Evolutionary conservation across 2,329 filamentous ascomycete species (phyloP), one percentile per base, ranked within the genome.

Genomic region (Mycocentrospora acerina): DNA sequence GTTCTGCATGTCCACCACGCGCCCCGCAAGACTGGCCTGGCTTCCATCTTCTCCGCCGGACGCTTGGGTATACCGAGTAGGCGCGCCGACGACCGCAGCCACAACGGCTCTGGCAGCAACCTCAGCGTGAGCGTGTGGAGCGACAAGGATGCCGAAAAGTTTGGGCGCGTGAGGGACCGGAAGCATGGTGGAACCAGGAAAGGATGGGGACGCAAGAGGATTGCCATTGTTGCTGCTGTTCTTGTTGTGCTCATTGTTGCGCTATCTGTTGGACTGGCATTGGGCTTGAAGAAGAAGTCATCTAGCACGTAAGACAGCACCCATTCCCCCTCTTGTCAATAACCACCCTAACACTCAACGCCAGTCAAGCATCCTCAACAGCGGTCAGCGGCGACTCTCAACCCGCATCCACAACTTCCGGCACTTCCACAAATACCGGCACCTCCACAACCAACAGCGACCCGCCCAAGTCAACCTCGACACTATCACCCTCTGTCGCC

Each of bases 221-320:
- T 71, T n/a, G 46, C 57, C 2, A 33, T 73, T 3, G 57, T 74
- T 14, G 34, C 57, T 2, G 54, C 48, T 7, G 35, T 67, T 4
- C 14, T 68, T n/a, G 25, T 70, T 4, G 55, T 53, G 0, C 38
- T 64, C 7, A 59, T 69, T n/a, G 46, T 70, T 33, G 55, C 71
- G n/a, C 34, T 71, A 24, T 54, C 68, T 3, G 60, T 68, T 9
- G 68, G 65, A 6, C 28, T 70, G 11, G 70, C 61, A 2, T 49
- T 75, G 1, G 73, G 73, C 4, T 38, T 75, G 50, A 64, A 62
- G 47, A 66, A 67, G 52, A 64, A 63, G 31, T 43, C 57, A 11
- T 31, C 44, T 55, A 31, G 55, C 34, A 19, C 3, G 12, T 11
- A 8, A 24, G 17, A 17, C 26, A 44, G 34, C 19, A 42, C 32